Conservation (phyloP, 208 protist genomes). For the Acanthamoeba culbertsoni region DNA sequence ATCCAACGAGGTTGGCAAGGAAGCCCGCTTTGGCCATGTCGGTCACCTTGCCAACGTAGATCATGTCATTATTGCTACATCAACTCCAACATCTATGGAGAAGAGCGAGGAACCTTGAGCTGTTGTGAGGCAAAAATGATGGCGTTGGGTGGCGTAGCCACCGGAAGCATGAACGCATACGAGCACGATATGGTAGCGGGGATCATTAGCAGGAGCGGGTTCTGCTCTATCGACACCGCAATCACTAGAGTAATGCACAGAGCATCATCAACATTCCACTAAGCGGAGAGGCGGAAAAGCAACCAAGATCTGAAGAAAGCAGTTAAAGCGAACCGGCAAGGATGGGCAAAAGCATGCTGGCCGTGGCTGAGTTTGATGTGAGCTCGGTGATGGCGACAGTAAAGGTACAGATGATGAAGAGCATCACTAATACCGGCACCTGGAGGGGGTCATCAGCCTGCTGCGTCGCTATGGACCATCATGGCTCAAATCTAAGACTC, state of each 20-base stretch:
- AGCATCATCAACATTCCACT: background rate
- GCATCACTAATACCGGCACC: constrained; percentile 21
- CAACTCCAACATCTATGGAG: background rate
- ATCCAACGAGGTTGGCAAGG: background rate
- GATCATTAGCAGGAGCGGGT: constrained; percentile 21
- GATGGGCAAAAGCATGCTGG: constrained; percentile 38
- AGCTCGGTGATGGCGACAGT: constrained; percentile 41
- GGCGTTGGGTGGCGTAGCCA: constrained; percentile 48
- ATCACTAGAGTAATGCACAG: background rate
- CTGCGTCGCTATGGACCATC: no score
- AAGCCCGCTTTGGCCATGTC: constrained; percentile 40
- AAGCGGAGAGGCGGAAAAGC: background rate
- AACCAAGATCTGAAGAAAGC: background rate
- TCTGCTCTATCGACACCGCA: constrained; percentile 49
- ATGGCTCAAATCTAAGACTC: background rate
- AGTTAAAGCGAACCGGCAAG: background rate
- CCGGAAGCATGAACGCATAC: constrained; percentile 61
- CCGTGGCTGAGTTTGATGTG: constrained; percentile 34
- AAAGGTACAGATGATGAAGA: constrained; percentile 3
- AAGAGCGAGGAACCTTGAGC: background rate
- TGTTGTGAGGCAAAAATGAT: constrained; percentile 22
- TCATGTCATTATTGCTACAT: background rate
- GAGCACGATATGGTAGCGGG: constrained; percentile 44
- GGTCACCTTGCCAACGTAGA: background rate
- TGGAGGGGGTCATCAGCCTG: no score